phyloP scores from a whole-genome alignment of 768 basidiomycete genomes.

The Tylopilus plumbeoviolaceoides region DNA sequence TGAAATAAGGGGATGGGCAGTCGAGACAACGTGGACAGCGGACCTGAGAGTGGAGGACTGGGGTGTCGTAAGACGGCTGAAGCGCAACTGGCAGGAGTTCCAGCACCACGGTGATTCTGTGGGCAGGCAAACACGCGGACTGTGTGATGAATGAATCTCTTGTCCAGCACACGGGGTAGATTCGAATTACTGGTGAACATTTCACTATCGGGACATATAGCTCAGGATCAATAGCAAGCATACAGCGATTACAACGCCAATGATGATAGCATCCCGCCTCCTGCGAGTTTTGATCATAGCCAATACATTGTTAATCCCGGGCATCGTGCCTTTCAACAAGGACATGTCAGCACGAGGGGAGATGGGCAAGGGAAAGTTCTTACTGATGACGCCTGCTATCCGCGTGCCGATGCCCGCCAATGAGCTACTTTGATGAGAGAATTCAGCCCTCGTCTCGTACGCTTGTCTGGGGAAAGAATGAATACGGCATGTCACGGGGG shows the following conservation, averaged over 20 bases:
- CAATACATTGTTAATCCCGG: slow-evolving; percentile 90
- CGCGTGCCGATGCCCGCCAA: slow-evolving; percentile 78
- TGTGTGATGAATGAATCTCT: slow-evolving; percentile 1
- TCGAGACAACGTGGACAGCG: slow-evolving; percentile 59
- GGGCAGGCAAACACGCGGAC: slow-evolving; percentile 4
- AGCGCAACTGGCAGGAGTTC: slow-evolving; percentile 71
- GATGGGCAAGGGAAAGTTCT: slow-evolving; percentile 18
- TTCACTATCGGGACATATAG: slow-evolving; percentile 37
- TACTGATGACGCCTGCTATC: slow-evolving; percentile 81
- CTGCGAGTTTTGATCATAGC: slow-evolving; percentile 91
- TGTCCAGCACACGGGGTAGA: not conserved
- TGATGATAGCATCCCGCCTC: slow-evolving; percentile 82
- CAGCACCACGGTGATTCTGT: slow-evolving; percentile 32
- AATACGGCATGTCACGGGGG: not conserved
- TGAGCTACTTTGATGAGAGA: slow-evolving; percentile 73
- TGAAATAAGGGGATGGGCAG: slow-evolving; percentile 68
- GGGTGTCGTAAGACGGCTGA: slow-evolving; percentile 65
- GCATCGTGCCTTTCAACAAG: slow-evolving; percentile 63
- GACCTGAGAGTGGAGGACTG: slow-evolving; percentile 36
- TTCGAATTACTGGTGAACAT: slow-evolving; percentile 3
- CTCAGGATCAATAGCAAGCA: slow-evolving; percentile 63
- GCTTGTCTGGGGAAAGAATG: slow-evolving; percentile 65
- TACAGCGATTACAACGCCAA: slow-evolving; percentile 85
- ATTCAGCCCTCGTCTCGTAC: slow-evolving; percentile 93
- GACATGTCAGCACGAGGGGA: not conserved